Conservation (phyloP, 495 filamentous ascomycete genomes). For the Clavariopsis aquatica region DNA sequence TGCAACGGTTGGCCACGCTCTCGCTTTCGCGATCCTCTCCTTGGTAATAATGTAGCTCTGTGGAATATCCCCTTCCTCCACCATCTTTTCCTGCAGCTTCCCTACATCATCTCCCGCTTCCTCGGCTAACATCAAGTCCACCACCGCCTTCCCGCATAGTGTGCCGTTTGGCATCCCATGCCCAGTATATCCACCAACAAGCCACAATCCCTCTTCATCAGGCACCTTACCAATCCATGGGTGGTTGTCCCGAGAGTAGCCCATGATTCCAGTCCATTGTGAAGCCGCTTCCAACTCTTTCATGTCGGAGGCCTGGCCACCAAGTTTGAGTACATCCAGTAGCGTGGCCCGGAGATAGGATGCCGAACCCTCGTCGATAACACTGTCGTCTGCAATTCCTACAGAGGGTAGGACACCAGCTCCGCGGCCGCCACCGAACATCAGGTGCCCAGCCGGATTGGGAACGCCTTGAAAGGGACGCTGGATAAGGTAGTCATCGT, state of each 20-base stretch:
- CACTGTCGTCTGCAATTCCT: slow-evolving; percentile 58
- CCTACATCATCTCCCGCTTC: slow-evolving; percentile 35
- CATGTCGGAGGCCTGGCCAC: slow-evolving; percentile 46
- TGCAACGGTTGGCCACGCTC: slow-evolving; percentile 34
- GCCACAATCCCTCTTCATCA: slow-evolving; percentile 38
- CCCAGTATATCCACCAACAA: slow-evolving; percentile 52
- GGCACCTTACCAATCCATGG: slow-evolving; percentile 69
- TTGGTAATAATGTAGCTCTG: slow-evolving; percentile 41
- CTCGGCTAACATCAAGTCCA: slow-evolving; percentile 58
- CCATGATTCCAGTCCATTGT: slow-evolving; percentile 86
- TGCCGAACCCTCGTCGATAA: slow-evolving; percentile 55
- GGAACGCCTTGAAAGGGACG: slow-evolving; percentile 45
- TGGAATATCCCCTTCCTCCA: slow-evolving; percentile 37
- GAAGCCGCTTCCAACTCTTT: slow-evolving; percentile 56
- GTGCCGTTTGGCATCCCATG: slow-evolving; percentile 83
- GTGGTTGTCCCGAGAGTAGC: slow-evolving; percentile 65
- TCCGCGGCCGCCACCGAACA: slow-evolving; percentile 64
- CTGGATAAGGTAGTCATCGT: slow-evolving; percentile 78
- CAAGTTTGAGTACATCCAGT: slow-evolving; percentile 45
- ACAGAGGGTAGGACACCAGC: slow-evolving; percentile 54
- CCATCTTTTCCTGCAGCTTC: slow-evolving; percentile 23
- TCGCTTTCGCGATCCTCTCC: slow-evolving; percentile 42
- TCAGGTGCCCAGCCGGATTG: slow-evolving; percentile 54
- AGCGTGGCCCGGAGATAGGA: slow-evolving; percentile 55
- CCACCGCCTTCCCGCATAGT: slow-evolving; percentile 66